Base-by-base conservation (phyloP, 139 green algal genomes). In the Coelastrella sp. region DNA sequence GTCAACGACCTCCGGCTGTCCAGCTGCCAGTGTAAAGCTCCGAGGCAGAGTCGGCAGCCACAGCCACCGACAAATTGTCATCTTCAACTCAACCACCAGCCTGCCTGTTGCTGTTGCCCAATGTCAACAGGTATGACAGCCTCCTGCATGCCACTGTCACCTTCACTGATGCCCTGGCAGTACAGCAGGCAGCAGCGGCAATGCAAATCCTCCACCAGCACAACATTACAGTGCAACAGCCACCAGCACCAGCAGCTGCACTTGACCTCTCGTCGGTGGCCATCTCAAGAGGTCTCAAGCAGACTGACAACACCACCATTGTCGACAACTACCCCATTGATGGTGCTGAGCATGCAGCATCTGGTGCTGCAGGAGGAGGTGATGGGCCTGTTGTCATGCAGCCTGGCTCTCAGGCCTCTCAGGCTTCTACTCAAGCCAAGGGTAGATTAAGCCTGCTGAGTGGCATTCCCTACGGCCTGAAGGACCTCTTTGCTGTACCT, bases 401-500 rank as follows among this genome's bases (percentile, higher is more conserved):
- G 63, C 63, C 63, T 70, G 63, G 14, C 24, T 59, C 49, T 83
- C n/a, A 59, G 78, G 4, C 78, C n/a, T 61, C 49, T 65, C 35
- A 83, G 49, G 78, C 74, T 17, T 58, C 74, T 81, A 17, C 12
- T 76, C n/a, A 35, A 0, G 35, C 35, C 35, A 49, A 49, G 35
- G 35, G n/a, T 8, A 60, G 27, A 22, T 7, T 56, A 6, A 84
- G 73, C 25, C n/a, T 90, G 59, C 61, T 90, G 24, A 72, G 19
- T 27, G 86, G 86, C 11, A 70, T 90, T 24, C 86, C 86, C 14
- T 90, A 78, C 49, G 86, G 86, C 15, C 7, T 90, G 74, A 90
- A 90, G 86, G 86, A 90, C 24, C 11, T 90, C 22, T 59, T 90
- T 49, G 59, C 86, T 24, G 86, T 84, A 59, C 86, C 86, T 60